Percentiles rank a stretch among this genome's conserved stretches.
These are phyloP conservation scores for Bolboschoenus planiculmis DNA, from an alignment of 176 grass and related monocot species.

Conservation along the genomic window DNA sequence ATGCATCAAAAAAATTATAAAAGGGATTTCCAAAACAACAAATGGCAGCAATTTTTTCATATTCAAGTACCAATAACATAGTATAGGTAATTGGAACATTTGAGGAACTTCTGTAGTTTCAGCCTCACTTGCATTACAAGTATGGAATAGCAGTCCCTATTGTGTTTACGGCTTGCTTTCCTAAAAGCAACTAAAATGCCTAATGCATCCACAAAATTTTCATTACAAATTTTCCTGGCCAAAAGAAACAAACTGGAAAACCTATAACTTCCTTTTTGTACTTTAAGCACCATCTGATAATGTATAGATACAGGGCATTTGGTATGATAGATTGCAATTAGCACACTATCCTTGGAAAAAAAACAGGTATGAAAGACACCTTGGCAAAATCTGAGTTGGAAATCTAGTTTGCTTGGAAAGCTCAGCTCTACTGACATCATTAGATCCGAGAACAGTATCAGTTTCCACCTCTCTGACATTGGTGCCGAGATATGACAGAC, in stretches of 20 bases:
- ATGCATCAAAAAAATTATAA: not conserved
- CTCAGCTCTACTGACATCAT: not conserved
- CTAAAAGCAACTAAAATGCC: not conserved
- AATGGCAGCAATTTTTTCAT: not conserved
- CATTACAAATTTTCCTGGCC: not conserved
- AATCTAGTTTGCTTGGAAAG: not conserved
- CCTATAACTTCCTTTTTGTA: not conserved
- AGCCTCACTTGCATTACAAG: not conserved
- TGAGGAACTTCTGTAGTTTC: not conserved
- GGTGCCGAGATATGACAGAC: not conserved
- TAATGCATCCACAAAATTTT: not conserved
- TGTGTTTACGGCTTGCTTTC: not conserved
- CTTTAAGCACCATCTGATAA: not conserved
- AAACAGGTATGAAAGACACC: not conserved
- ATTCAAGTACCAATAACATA: not conserved
- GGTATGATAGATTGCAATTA: not conserved
- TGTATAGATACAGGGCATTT: not conserved
- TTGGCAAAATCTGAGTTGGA: not conserved
- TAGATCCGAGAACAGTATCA: not conserved
- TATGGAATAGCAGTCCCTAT: not conserved
- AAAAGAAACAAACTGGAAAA: not conserved
- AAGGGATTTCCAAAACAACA: not conserved
- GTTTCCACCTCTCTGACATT: not conserved
- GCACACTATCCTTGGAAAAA: not conserved
- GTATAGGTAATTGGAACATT: not conserved